A percentile compares a stretch with the other conserved stretches of the same genome.
phyloP scores from a whole-genome alignment of 1,284 basidiomycete genomes.

The Malassezia psittaci region DNA sequence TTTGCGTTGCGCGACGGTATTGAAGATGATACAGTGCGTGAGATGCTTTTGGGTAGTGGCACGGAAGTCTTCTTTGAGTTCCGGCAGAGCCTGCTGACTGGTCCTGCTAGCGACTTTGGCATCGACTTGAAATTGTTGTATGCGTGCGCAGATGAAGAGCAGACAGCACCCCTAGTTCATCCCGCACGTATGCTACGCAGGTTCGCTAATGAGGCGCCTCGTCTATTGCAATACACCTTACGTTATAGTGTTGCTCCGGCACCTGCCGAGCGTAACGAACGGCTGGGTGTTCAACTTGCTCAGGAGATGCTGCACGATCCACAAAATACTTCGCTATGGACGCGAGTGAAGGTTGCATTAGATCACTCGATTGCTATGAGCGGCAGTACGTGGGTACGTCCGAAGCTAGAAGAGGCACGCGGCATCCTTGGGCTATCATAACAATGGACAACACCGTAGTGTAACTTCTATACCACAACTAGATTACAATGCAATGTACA shows the following conservation, averaged over 20 bases:
- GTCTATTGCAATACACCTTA: slow-evolving; percentile 29
- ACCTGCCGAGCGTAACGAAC: slow-evolving; percentile 25
- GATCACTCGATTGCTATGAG: slow-evolving; percentile 32
- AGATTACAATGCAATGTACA: not conserved
- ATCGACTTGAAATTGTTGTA: slow-evolving; percentile 18
- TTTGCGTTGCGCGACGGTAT: slow-evolving; percentile 42
- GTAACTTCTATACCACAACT: not conserved
- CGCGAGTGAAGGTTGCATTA: slow-evolving; percentile 20
- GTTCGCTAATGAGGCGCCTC: slow-evolving; percentile 29
- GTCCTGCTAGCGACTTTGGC: slow-evolving; percentile 4
- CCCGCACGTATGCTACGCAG: slow-evolving; percentile 30
- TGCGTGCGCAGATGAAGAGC: not conserved
- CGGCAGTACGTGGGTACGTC: slow-evolving; percentile 39
- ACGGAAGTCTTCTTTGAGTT: slow-evolving; percentile 28
- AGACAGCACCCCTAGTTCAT: slow-evolving; percentile 11
- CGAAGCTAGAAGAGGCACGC: slow-evolving; percentile 37
- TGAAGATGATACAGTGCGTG: slow-evolving; percentile 29
- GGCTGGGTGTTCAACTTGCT: slow-evolving; percentile 26
- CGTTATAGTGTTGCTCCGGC: slow-evolving; percentile 27
- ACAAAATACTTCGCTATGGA: slow-evolving; percentile 6
- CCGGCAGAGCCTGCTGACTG: slow-evolving; percentile 16
- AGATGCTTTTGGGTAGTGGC: slow-evolving; percentile 30
- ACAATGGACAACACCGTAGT: no score
- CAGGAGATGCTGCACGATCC: slow-evolving; percentile 22
- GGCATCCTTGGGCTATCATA: slow-evolving; percentile 15